Evolutionary conservation across 768 basidiomycete genomes (phyloP), one percentile per base, ranked within the genome.

Genomic region (Amyloporia xantha): DNA sequence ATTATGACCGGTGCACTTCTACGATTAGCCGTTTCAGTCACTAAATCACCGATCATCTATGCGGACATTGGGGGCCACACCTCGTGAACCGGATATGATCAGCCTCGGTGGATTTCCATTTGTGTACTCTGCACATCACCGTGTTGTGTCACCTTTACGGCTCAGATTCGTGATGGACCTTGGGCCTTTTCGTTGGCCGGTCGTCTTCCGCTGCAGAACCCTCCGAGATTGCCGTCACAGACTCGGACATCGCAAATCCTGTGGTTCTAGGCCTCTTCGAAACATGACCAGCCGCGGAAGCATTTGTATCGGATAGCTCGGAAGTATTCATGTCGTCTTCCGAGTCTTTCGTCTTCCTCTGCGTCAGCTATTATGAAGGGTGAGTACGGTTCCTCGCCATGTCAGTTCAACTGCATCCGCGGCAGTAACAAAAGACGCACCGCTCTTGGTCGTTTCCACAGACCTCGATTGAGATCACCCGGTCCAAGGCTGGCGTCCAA

Each of bases 401-500:
- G 40, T 41, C 12, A 10, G 9, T 35, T 35, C 33, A 35, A n/a
- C n/a, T 35, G 33, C 9, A 35, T 35, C 33, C 33, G 33, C 33
- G 33, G 33, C 33, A 35, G n/a, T 9, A 35, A 9, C n/a, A 35
- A n/a, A 17, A 23, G 36, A 52, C 55, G 51, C 37, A 54, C 55
- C 17, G 44, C 45, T 44, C 20, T 46, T 4, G 56, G 56, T 19
- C 42, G 41, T 10, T 33, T 50, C 12, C 53, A 23, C 25, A 47
- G 35, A 3, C 50, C 56, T 1, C 53, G 37, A 12, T 47, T 48
- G 43, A 57, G 41, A 23, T 54, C 42, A 12, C 56, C 56, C 4
- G 51, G 41, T 15, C 56, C 56, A 23, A 52, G 49, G 20, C 45
- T 39, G 4, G 19, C 20, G 47, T 57, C 56, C 38, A 54, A 20